These are phyloP conservation scores for Apophysomyces sp. DNA, from an alignment of 371 early-diverging fungal genomes.

Conservation along the genomic window DNA sequence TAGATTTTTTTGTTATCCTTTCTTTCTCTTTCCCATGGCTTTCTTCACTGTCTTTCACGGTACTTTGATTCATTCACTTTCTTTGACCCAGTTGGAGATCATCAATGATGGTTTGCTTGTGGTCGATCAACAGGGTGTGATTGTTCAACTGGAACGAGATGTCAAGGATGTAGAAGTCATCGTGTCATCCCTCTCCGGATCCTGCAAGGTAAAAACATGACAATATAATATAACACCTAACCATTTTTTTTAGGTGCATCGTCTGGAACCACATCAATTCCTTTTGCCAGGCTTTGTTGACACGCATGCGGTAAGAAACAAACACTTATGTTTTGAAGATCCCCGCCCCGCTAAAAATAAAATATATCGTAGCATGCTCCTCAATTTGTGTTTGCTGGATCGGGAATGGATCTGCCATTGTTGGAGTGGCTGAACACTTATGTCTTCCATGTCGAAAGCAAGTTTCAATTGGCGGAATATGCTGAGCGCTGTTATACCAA, in stretches of 20 bases:
- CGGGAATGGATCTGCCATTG: conserved; percentile 87
- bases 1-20: background rate
- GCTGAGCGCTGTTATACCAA: conserved; percentile 66
- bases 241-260: conserved; percentile 30
- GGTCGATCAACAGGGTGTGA: conserved; percentile 55
- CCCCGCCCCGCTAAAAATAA: background rate
- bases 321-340: background rate
- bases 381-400: conserved; percentile 87
- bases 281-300: conserved; percentile 89
- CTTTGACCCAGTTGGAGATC: conserved; percentile 58
- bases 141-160: conserved; percentile 50
- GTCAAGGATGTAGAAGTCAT: conserved; percentile 28
- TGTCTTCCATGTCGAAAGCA: conserved; percentile 84
- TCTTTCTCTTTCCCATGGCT: background rate
- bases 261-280: conserved; percentile 60
- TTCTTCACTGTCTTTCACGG: conserved; percentile 54
- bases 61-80: conserved; percentile 67
- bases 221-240: background rate
- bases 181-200: background rate
- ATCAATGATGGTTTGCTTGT: conserved; percentile 56
- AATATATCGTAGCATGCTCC: conserved; percentile 74
- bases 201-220: conserved; percentile 13
- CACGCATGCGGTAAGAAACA: conserved; percentile 71
- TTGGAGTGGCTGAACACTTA: conserved; percentile 86
- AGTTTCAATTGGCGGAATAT: conserved; percentile 59